Evolutionary conservation across 192 early-diverging fungal genomes (phyloP).

Genomic region (Glomus cerebriforme): DNA sequence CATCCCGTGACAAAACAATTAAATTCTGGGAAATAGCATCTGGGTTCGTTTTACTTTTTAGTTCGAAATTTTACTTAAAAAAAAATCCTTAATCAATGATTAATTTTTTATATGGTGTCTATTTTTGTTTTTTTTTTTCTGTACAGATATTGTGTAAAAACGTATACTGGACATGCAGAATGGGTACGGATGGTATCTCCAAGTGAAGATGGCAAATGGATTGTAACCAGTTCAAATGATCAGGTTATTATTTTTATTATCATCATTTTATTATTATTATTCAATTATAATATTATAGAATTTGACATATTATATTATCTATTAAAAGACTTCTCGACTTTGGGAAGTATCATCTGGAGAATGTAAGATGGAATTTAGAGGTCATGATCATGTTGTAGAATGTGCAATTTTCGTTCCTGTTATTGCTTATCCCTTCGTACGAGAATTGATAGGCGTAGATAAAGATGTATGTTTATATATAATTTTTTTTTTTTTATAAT

Average conservation of each 20-base stretch:
- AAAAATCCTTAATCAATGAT: background rate
- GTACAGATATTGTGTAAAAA: constrained; percentile 77
- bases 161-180: constrained; percentile 77
- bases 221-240: constrained; percentile 84
- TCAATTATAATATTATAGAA: background rate
- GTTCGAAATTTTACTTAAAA: background rate
- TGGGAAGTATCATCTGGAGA: constrained; percentile 80
- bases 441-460: constrained; percentile 68
- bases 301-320: background rate
- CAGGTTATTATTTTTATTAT: constrained; percentile 53
- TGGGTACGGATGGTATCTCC: constrained; percentile 84
- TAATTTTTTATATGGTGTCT: no score
- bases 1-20: constrained; percentile 88
- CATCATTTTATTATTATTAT: background rate
- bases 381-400: constrained; percentile 96
- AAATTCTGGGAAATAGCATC: constrained; percentile 86
- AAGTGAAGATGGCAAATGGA: constrained; percentile 67
- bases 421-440: constrained; percentile 63
- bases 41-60: constrained; percentile 55
- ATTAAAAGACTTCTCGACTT: constrained; percentile 70
- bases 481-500: constrained; percentile 7
- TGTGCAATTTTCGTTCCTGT: constrained; percentile 83
- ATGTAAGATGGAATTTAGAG: constrained; percentile 76
- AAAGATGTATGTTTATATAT: constrained; percentile 27
- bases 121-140: constrained; percentile 8